Conservation (phyloP, 2,329 filamentous ascomycete genomes). For the Monosporascus sp. region DNA sequence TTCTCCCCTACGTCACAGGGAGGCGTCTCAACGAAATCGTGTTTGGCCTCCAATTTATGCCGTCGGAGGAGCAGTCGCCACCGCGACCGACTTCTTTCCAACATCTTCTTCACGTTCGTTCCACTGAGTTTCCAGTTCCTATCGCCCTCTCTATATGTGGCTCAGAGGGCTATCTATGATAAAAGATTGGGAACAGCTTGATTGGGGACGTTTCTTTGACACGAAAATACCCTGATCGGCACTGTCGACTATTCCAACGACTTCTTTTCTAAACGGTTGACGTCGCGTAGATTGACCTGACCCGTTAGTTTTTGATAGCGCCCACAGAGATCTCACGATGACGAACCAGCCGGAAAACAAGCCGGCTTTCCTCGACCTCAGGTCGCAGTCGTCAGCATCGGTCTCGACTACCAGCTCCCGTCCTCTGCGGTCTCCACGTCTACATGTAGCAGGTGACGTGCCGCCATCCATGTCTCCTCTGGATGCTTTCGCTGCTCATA, state of each 20-base stretch:
- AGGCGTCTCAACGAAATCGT: not conserved
- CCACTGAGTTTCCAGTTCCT: not conserved
- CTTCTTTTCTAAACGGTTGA: not conserved
- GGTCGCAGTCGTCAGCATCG: conserved; percentile 51
- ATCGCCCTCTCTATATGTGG: not conserved
- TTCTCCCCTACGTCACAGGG: not conserved
- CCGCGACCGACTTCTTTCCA: not conserved
- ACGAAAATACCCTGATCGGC: not conserved
- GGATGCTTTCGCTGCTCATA: conserved; percentile 91
- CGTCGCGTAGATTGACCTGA: not conserved
- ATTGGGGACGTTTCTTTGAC: not conserved
- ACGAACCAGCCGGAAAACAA: conserved; percentile 50
- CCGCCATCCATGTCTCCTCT: conserved; percentile 90
- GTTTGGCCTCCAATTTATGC: not conserved
- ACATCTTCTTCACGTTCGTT: not conserved
- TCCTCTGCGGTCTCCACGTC: conserved; percentile 64
- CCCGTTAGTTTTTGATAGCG: not conserved
- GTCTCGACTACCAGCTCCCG: conserved; percentile 39
- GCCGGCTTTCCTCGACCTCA: conserved; percentile 54
- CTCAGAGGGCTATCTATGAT: not conserved
- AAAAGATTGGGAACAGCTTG: not conserved
- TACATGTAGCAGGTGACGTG: conserved; percentile 72
- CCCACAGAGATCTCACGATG: conserved; percentile 34
- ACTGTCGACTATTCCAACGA: not conserved
- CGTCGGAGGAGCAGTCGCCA: not conserved